Conservation (phyloP, 1,284 basidiomycete genomes). For the Pascua guehoae region DNA sequence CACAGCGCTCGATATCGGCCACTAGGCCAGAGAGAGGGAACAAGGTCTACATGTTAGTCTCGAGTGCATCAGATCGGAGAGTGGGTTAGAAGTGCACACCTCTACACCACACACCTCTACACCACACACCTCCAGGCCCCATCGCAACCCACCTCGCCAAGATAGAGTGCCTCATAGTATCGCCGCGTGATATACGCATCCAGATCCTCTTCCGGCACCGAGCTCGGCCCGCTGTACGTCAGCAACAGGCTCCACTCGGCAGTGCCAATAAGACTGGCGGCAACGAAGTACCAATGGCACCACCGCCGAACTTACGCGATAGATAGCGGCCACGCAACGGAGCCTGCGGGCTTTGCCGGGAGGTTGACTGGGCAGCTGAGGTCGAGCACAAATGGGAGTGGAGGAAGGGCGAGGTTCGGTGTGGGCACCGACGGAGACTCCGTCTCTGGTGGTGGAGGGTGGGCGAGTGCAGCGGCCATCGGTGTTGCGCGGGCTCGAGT, state of each 20-base stretch:
- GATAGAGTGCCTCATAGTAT: constrained; percentile 39
- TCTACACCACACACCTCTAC: no score
- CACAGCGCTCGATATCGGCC: constrained; percentile 22
- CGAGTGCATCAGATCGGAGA: no score
- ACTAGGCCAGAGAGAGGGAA: constrained; percentile 28
- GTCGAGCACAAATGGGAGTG: constrained; percentile 32
- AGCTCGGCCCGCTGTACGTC: constrained; percentile 23
- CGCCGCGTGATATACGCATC: constrained; percentile 22
- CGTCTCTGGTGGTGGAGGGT: no score
- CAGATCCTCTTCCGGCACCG: constrained; percentile 10
- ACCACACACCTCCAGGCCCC: background rate
- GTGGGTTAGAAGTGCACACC: no score
- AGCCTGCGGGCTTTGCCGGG: constrained; percentile 12
- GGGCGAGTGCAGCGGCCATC: background rate
- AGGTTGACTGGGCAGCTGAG: constrained; percentile 29
- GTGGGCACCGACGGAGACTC: background rate
- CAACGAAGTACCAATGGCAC: no score
- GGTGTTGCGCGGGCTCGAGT: no score
- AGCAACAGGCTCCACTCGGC: background rate
- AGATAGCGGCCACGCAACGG: constrained; percentile 26
- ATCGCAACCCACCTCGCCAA: constrained; percentile 31
- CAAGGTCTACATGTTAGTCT: constrained; percentile 19
- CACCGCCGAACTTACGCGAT: constrained; percentile 25
- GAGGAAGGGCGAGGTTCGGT: background rate
- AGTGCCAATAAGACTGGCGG: no score